Percentiles rank a stretch among this genome's conserved stretches.
These are phyloP conservation scores for Withania somnifera DNA, from an alignment of 305 asterid genomes.

Conservation along the genomic window DNA sequence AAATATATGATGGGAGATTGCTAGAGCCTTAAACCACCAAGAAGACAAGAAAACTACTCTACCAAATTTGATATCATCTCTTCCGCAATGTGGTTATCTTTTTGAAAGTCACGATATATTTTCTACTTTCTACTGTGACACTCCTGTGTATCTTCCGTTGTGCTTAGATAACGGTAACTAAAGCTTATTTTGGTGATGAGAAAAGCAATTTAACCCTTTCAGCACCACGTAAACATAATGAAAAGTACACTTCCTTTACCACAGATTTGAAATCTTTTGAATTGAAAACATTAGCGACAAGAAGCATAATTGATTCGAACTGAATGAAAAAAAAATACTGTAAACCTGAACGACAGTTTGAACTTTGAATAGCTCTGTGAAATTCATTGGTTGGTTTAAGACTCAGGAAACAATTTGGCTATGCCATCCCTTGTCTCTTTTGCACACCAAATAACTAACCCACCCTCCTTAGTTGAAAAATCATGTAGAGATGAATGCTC, in stretches of 20 bases:
- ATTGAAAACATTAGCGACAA: background rate
- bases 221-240: background rate
- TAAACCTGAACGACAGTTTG: background rate
- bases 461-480: too few species aligned
- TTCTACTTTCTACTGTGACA: background rate
- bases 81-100: background rate
- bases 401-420: background rate
- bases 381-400: background rate
- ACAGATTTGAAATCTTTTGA: background rate
- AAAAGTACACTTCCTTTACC: background rate
- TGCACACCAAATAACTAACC: background rate
- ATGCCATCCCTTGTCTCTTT: background rate
- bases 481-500: background rate
- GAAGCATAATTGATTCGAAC: background rate
- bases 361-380: background rate
- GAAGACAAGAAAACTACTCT: constrained; percentile 2
- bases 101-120: background rate
- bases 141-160: background rate
- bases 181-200: background rate
- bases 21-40: background rate
- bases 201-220: background rate
- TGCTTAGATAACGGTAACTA: background rate
- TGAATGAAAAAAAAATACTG: background rate
- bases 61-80: background rate
- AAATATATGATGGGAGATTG: background rate